Conservation (phyloP, 306 rosid genomes). For the Ormosia emarginata region DNA sequence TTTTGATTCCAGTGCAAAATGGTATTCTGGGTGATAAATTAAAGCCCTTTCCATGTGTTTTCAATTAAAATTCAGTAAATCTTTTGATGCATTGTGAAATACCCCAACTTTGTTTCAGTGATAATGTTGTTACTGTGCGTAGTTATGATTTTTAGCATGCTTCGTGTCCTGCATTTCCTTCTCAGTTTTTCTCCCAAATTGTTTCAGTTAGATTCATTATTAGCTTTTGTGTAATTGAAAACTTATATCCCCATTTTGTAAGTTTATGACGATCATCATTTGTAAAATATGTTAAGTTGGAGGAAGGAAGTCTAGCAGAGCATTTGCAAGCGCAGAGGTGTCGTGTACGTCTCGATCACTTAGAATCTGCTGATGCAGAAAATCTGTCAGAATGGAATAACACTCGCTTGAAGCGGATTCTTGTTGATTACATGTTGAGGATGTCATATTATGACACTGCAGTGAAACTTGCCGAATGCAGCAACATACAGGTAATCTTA, state of each 20-base stretch:
- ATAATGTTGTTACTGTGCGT: slow-evolving; percentile 7
- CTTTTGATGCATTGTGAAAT: background rate
- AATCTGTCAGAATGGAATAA: slow-evolving; percentile 70
- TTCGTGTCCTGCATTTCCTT: background rate
- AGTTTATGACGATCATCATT: background rate
- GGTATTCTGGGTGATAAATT: background rate
- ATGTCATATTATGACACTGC: slow-evolving; percentile 93
- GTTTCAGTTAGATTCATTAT: background rate
- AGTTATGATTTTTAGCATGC: background rate
- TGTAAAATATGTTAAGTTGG: slow-evolving; percentile 55
- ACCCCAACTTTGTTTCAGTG: background rate
- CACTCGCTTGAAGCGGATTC: slow-evolving; percentile 81
- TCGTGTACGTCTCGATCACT: slow-evolving; percentile 70
- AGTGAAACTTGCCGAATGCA: slow-evolving; percentile 64
- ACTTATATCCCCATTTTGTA: background rate
- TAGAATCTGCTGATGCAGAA: slow-evolving; percentile 78
- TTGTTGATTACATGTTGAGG: slow-evolving; percentile 95
- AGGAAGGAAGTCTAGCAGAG: slow-evolving; percentile 76
- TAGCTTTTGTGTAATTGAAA: background rate
- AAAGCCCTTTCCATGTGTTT: background rate
- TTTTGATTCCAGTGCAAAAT: slow-evolving; percentile 1
- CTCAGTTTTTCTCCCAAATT: background rate
- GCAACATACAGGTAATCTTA: slow-evolving; percentile 65
- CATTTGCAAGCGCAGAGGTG: slow-evolving; percentile 87
- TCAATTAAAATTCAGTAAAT: background rate